Conservation (phyloP, 805 yeast species). For the Allodekkera sacchari region DNA sequence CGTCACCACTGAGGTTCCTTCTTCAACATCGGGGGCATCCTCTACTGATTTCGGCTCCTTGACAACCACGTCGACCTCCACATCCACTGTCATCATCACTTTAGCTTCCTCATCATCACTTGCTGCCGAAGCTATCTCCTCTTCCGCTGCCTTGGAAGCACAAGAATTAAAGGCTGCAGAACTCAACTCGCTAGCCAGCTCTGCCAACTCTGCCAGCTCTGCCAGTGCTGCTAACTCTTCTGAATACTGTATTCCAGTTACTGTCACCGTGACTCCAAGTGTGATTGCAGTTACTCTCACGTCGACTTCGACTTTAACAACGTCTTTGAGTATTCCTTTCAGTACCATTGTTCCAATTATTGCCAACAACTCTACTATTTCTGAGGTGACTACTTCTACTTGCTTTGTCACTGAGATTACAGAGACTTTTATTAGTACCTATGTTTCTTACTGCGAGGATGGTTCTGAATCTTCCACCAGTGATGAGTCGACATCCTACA, state of each 20-base stretch:
- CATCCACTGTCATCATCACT: conserved; percentile 11
- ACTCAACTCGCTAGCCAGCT: conserved; percentile 3
- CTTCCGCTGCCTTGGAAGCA: conserved; percentile 8
- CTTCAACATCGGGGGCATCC: conserved; percentile 5
- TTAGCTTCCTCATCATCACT: conserved; percentile 4
- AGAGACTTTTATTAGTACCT: conserved; percentile 11
- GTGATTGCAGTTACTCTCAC: conserved; percentile 5
- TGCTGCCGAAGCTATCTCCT: conserved; percentile 7
- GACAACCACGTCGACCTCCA: conserved; percentile 13
- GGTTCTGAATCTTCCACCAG: conserved; percentile 3
- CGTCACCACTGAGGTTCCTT: conserved; percentile 9
- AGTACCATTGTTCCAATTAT: conserved; percentile 25
- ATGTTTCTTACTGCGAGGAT: neutral
- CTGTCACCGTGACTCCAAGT: conserved; percentile 22
- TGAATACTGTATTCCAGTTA: conserved; percentile 7
- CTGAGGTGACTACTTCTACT: conserved; percentile 23
- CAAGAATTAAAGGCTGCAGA: neutral
- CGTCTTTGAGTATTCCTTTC: conserved; percentile 22
- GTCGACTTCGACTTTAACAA: conserved; percentile 10
- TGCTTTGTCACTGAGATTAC: conserved; percentile 17
- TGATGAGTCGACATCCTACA: conserved; percentile 2
- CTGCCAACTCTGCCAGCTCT: conserved; percentile 3
- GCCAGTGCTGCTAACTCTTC: conserved; percentile 5
- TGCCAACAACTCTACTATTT: conserved; percentile 19
- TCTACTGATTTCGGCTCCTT: conserved; percentile 2